A percentile compares a stretch with the other conserved stretches of the same genome.
Evolutionary conservation across 2,329 filamentous ascomycete species (phyloP).

Genomic region (Sporothrix pseudoabietina): DNA sequence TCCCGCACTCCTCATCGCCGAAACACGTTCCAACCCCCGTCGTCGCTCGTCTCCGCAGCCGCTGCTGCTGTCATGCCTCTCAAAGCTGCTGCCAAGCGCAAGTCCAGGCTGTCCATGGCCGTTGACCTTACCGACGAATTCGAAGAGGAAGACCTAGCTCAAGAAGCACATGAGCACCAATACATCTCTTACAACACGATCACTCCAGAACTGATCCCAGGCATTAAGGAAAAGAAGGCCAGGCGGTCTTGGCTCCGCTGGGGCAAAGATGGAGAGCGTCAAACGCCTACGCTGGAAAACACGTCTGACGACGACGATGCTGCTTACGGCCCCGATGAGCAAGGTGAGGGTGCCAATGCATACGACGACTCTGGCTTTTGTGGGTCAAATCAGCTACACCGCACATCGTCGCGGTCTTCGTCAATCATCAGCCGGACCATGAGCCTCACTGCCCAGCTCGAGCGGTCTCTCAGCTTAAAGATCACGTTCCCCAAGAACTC

Average conservation of each 20-base stretch:
- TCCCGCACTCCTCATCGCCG: slow-evolving; percentile 34
- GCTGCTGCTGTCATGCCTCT: slow-evolving; percentile 40
- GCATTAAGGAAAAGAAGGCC: background rate
- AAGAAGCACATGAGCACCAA: slow-evolving; percentile 2
- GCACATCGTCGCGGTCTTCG: slow-evolving; percentile 17
- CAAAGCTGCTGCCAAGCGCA: slow-evolving; percentile 42
- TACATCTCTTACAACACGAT: background rate
- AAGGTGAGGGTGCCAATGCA: slow-evolving; percentile 37
- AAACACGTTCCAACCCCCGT: slow-evolving; percentile 38
- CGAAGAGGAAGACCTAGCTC: slow-evolving; percentile 17
- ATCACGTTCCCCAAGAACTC: slow-evolving; percentile 19
- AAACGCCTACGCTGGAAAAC: slow-evolving; percentile 30
- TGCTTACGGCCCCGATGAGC: slow-evolving; percentile 35
- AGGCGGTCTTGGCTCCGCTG: slow-evolving; percentile 23
- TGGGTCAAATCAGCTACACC: slow-evolving; percentile 31
- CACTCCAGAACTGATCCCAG: background rate
- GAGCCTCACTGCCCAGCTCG: slow-evolving; percentile 41
- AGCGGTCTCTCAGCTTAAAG: slow-evolving; percentile 35
- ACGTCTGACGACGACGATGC: slow-evolving; percentile 34
- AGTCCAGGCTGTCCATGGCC: slow-evolving; percentile 36
- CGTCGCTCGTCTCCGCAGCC: slow-evolving; percentile 37
- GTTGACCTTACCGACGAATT: slow-evolving; percentile 24
- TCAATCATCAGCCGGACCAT: slow-evolving; percentile 37
- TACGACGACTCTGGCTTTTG: slow-evolving; percentile 39
- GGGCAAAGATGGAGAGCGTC: slow-evolving; percentile 9